These are phyloP conservation scores for Fragaria vesca DNA, from an alignment of 306 rosid genomes.

Conservation along the genomic window DNA sequence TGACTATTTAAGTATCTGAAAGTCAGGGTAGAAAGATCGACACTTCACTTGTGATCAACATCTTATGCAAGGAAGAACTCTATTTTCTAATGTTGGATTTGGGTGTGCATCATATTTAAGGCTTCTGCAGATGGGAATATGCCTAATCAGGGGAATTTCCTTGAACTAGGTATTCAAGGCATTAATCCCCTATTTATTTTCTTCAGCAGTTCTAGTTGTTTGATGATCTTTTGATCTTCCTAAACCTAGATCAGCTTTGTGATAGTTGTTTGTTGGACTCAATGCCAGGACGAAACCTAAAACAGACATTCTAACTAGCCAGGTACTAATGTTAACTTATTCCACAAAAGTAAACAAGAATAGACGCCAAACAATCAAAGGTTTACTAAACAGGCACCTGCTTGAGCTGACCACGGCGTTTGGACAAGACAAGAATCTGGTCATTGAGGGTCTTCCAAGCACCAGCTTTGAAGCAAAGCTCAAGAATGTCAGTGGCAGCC, in stretches of 20 bases:
- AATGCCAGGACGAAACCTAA: background rate
- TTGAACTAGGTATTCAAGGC: background rate
- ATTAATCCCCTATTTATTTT: background rate
- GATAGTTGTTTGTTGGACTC: background rate
- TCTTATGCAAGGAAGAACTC: background rate
- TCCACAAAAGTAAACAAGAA: background rate
- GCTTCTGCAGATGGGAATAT: background rate
- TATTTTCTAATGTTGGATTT: background rate
- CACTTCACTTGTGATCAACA: background rate
- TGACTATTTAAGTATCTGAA: background rate
- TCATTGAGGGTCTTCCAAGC: constrained; percentile 93
- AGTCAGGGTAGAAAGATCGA: background rate
- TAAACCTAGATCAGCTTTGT: background rate
- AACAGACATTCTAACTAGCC: background rate
- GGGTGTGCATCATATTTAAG: background rate
- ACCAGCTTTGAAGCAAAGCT: constrained; percentile 75
- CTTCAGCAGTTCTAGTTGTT: background rate
- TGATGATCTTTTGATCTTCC: background rate
- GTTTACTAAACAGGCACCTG: constrained; percentile 48
- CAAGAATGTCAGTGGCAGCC: constrained; percentile 73
- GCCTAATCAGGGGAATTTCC: background rate
- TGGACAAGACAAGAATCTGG: constrained; percentile 80
- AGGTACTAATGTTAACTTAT: background rate
- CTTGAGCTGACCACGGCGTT: constrained; percentile 95
- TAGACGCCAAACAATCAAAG: background rate